Evolutionary conservation across 768 basidiomycete species (phyloP), one percentile per base, ranked within the genome.

Genomic region (Boletus pseudopeckii): DNA sequence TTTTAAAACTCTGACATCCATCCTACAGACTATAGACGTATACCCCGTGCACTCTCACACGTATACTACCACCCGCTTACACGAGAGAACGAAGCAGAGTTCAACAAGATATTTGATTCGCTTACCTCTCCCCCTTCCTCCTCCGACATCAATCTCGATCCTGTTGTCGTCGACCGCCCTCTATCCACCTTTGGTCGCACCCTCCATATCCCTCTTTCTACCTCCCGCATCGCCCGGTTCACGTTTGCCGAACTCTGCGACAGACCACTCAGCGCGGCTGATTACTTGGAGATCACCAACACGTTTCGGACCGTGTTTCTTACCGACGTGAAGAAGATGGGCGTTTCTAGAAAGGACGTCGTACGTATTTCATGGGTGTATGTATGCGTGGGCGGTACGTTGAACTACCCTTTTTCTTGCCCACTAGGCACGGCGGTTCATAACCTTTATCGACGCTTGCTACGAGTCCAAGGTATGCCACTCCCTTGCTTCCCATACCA

Each of bases 381-480:
- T 28, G 20, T 26, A 52, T 34, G 5, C n/a, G 4, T 48, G n/a
- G 1, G n/a, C 22, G 9, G 32, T 14, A 15, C 41, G 53, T 52
- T 46, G 17, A 36, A 15, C 30, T 26, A 1, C 24, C 1, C 11
- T 41, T 38, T 14, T 20, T 3, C 10, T 26, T 37, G 17, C 15
- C 20, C 33, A 0, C 45, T 20, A 91, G 90, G 95, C 95, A 18
- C 79, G 97, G 61, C 76, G 97, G 57, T 98, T 99, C 68, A 99
- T 99, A 66, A 95, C 95, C 1, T 98, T 98, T 68, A 87, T 99
- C 62, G 97, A 99, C 75, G 91, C 93, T 22, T 95, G 92, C 65
- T 96, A 96, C 63, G 93, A 96, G 68, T 93, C 85, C 76, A 90
- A 87, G 79, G 87, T 85, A 64, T 9, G 71, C 55, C 20, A 24